Evolutionary conservation across 495 filamentous ascomycete species (phyloP), one percentile per base, ranked within the genome.

Genomic region (Cercophora scortea): DNA sequence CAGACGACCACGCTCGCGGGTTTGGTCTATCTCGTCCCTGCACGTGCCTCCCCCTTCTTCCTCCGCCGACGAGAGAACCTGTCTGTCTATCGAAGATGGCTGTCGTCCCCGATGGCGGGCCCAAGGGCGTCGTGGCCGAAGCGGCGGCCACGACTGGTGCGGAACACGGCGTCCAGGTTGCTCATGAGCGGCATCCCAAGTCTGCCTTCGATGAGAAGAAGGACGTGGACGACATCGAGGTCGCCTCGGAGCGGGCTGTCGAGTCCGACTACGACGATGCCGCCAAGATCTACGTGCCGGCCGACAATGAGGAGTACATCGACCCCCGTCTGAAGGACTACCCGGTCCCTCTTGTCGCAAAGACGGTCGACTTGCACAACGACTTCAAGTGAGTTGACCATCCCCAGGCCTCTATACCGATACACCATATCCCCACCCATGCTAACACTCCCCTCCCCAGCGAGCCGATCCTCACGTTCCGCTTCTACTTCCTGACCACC

Each of bases 321-420:
- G 59, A 56, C 17, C 44, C 51, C 19, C 47, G 46, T 15, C 53
- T 59, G 0, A 55, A 33, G 32, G 49, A 60, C 50, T 57, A 60
- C 15, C 40, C 46, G 1, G 45, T 56, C 16, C 58, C 58, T 12
- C 55, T 58, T n/a, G 55, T 58, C 25, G 51, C 51, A 32, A 58
- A 47, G 11, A 48, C 47, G 12, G 46, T 57, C 32, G 50, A 57
- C 47, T 16, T 60, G 35, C 44, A 57, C 42, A 54, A 60, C 32
- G 42, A 60, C 51, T 51, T 51, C 45, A 54, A 38, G 49, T 51
- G 33, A 45, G 49, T 42, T 38, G 13, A 38, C 41, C 15, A 17
- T 43, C 8, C 41, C 15, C n/a, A n/a, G n/a, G n/a, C 17, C 10
- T 43, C 41, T 9, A 8, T 17, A 4, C 3, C 8, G 36, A 8